phyloP scores from a whole-genome alignment of 2,329 filamentous ascomycete genomes.

The Cladosporium cucumerinum region DNA sequence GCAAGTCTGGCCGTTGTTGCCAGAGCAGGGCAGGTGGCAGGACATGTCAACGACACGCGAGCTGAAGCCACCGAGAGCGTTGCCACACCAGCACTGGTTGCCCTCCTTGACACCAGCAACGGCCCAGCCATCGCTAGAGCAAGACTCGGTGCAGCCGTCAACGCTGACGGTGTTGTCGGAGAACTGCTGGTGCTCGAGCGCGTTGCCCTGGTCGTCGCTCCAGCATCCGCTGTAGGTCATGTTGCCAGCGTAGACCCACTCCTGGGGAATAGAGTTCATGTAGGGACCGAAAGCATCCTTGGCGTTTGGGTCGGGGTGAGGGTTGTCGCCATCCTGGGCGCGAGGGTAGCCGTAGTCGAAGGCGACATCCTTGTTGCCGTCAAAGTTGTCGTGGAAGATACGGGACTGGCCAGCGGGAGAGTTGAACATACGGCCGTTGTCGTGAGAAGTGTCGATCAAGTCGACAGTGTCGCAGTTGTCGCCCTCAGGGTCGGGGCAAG shows the following conservation, averaged over 20 bases:
- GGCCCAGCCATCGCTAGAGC: conserved; percentile 29
- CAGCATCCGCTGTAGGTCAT: conserved; percentile 37
- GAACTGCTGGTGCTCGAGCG: conserved; percentile 26
- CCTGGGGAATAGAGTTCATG: conserved; percentile 14
- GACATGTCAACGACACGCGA: conserved; percentile 28
- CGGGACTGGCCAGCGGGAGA: conserved; percentile 32
- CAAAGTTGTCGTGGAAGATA: conserved; percentile 37
- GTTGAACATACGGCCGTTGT: conserved; percentile 34
- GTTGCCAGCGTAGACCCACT: conserved; percentile 26
- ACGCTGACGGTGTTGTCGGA: conserved; percentile 27
- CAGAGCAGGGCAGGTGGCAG: conserved; percentile 31
- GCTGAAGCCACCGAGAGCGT: conserved; percentile 24
- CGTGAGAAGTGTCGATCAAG: conserved; percentile 31
- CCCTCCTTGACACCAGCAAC: conserved; percentile 35
- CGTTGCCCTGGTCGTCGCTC: conserved; percentile 27
- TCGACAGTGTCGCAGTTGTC: conserved; percentile 34
- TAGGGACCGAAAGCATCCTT: background rate
- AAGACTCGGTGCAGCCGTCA: conserved; percentile 30
- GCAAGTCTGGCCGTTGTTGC: conserved; percentile 31
- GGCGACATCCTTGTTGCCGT: conserved; percentile 28
- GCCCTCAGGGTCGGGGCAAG: conserved; percentile 24
- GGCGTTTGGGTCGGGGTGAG: conserved; percentile 8
- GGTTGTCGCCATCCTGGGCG: conserved; percentile 30
- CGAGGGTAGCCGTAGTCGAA: conserved; percentile 36
- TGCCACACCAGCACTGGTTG: conserved; percentile 35